Conservation (phyloP, 2,329 filamentous ascomycete species). For the Xylaria sp. region DNA sequence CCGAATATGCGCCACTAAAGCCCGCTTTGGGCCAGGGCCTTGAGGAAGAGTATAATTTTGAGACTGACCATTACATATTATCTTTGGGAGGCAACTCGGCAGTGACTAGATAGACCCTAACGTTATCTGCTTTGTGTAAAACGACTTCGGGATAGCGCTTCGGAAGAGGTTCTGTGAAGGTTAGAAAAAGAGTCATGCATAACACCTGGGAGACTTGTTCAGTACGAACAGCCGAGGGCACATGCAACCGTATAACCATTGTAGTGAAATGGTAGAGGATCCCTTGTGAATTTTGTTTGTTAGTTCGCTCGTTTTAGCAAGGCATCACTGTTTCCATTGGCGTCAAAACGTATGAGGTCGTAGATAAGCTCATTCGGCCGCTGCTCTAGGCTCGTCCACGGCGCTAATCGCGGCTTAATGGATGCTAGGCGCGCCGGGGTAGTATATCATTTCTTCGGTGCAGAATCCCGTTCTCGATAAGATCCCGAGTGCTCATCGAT, state of each 20-base stretch:
- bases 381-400: not conserved
- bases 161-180: not conserved
- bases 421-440: not conserved
- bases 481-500: not conserved
- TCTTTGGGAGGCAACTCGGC: not conserved
- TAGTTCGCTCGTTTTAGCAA: not conserved
- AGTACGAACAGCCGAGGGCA: conserved; percentile 10
- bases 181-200: not conserved
- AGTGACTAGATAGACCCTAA: not conserved
- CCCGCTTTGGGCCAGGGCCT: not conserved
- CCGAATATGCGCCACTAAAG: not conserved
- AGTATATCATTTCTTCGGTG: not conserved
- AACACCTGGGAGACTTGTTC: not conserved
- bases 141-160: not conserved
- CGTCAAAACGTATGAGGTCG: too few species aligned
- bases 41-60: not conserved
- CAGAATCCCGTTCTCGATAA: not conserved
- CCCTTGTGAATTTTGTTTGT: not conserved
- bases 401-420: conserved; percentile 12
- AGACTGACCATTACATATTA: not conserved
- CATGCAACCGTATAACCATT: conserved; percentile 23
- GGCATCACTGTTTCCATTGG: too few species aligned
- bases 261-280: not conserved
- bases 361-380: too few species aligned
- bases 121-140: not conserved